Percentiles rank a stretch among this genome's conserved stretches.
These are phyloP conservation scores for Pontederia crassipes DNA, from an alignment of 176 grass and related monocot genomes.

Conservation along the genomic window DNA sequence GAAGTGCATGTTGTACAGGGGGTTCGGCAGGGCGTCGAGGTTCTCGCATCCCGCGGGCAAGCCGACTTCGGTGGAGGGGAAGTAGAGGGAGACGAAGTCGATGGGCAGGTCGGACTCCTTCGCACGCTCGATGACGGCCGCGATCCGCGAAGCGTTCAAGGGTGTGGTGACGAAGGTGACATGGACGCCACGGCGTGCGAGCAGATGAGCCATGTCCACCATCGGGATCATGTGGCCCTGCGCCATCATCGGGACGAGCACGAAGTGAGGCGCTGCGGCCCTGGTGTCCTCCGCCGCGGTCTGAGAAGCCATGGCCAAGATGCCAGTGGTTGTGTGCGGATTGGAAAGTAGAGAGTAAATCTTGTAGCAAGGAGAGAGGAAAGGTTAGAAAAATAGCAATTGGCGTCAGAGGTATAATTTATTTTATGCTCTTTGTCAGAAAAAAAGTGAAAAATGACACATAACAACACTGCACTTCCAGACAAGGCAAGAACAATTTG, in stretches of 20 bases:
- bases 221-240: slow-evolving; percentile 66
- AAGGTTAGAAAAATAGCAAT: too few relatives aligned
- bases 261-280: slow-evolving; percentile 20
- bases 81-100: slow-evolving; percentile 31
- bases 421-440: too few relatives aligned
- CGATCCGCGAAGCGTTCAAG: slow-evolving; percentile 36
- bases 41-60: slow-evolving; percentile 56
- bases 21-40: slow-evolving; percentile 28
- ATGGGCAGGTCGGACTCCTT: slow-evolving; percentile 18
- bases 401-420: too few relatives aligned
- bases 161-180: slow-evolving; percentile 63
- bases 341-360: too few relatives aligned
- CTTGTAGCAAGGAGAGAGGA: too few relatives aligned
- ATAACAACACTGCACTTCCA: too few relatives aligned
- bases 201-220: slow-evolving; percentile 45
- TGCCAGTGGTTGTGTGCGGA: not conserved
- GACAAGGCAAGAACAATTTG: too few relatives aligned
- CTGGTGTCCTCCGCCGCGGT: not conserved
- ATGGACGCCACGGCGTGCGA: slow-evolving; percentile 36
- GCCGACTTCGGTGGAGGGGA: slow-evolving; percentile 37
- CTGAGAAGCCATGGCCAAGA: not conserved
- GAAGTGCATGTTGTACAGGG: slow-evolving; percentile 23
- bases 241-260: slow-evolving; percentile 45
- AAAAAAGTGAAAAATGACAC: too few relatives aligned
- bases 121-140: not conserved